Percentiles rank a stretch among this genome's conserved stretches.
phyloP scores from a whole-genome alignment of 176 grass and related monocot species.

The Olyra latifolia region DNA sequence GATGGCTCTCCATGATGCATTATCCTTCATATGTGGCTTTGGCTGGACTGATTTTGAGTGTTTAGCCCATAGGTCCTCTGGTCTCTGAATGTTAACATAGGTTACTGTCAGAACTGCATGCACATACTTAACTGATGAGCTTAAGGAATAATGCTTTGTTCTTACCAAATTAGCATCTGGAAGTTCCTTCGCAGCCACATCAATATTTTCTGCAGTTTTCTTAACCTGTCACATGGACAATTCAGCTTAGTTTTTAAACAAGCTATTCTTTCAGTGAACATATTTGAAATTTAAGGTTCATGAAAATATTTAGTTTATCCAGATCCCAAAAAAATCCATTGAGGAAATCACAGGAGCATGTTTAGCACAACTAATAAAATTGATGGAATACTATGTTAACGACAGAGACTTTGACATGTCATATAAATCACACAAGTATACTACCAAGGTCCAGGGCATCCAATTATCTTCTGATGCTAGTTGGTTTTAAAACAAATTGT shows the following conservation, averaged over 20 bases:
- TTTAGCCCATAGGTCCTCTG: conserved; percentile 90
- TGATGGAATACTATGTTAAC: not conserved
- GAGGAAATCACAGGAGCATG: not conserved
- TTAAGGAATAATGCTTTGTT: conserved; percentile 15
- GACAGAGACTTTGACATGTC: not conserved
- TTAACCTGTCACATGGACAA: conserved; percentile 58
- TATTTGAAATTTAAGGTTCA: not conserved
- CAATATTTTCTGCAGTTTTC: conserved; percentile 91
- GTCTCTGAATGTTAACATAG: conserved; percentile 51
- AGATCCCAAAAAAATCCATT: not conserved
- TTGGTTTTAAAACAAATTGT: not conserved
- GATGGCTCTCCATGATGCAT: conserved; percentile 79
- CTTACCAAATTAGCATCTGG: conserved; percentile 94
- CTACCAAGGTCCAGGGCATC: not conserved
- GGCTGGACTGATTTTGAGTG: conserved; percentile 80
- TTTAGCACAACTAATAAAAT: not conserved
- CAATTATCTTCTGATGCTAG: not conserved
- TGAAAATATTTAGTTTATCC: conserved; percentile 5
- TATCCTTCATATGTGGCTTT: conserved; percentile 88
- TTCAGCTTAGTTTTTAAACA: conserved; percentile 1
- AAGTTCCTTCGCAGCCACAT: conserved; percentile 88
- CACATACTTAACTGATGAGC: conserved; percentile 11
- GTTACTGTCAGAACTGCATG: conserved; percentile 30
- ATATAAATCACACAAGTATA: not conserved
- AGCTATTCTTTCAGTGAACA: not conserved